Percentiles rank a stretch among this genome's conserved stretches.
phyloP scores from a whole-genome alignment of 2,329 filamentous ascomycete genomes.

The Lachnellula subtilissima region DNA sequence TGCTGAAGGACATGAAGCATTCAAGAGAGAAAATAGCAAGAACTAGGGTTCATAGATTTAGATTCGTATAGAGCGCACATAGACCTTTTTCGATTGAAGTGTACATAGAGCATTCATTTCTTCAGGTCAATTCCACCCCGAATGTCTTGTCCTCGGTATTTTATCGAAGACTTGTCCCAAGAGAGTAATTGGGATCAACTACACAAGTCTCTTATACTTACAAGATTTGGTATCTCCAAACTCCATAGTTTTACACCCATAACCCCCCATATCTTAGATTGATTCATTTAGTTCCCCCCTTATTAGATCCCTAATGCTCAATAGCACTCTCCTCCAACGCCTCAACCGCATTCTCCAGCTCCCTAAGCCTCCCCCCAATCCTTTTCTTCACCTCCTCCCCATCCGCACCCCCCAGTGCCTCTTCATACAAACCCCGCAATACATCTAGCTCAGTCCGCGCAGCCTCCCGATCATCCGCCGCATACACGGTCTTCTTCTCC shows the following conservation, averaged over 20 bases:
- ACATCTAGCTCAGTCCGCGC: constrained; percentile 41
- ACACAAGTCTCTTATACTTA: not conserved
- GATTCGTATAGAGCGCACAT: not conserved
- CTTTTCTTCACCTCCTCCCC: constrained; percentile 39
- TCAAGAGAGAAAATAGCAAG: constrained; percentile 16
- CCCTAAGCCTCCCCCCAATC: constrained; percentile 41
- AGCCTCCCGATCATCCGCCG: constrained; percentile 40
- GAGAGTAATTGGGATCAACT: not conserved
- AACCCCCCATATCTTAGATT: not conserved
- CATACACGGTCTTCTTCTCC: constrained; percentile 40
- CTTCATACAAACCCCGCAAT: constrained; percentile 28
- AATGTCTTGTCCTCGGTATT: no score
- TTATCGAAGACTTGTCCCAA: no score
- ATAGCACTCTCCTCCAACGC: constrained; percentile 37
- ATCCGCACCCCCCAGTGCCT: constrained; percentile 32
- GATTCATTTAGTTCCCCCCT: not conserved
- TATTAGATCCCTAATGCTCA: constrained; percentile 29
- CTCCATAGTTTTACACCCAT: not conserved
- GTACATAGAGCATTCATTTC: not conserved
- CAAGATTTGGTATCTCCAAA: not conserved
- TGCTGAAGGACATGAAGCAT: constrained; percentile 26
- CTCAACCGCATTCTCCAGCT: constrained; percentile 41
- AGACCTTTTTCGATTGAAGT: not conserved
- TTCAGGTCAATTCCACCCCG: not conserved
- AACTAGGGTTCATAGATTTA: constrained; percentile 2